These are phyloP conservation scores for Juglanconis juglandina DNA, from an alignment of 2,329 filamentous ascomycete genomes.

Conservation along the genomic window DNA sequence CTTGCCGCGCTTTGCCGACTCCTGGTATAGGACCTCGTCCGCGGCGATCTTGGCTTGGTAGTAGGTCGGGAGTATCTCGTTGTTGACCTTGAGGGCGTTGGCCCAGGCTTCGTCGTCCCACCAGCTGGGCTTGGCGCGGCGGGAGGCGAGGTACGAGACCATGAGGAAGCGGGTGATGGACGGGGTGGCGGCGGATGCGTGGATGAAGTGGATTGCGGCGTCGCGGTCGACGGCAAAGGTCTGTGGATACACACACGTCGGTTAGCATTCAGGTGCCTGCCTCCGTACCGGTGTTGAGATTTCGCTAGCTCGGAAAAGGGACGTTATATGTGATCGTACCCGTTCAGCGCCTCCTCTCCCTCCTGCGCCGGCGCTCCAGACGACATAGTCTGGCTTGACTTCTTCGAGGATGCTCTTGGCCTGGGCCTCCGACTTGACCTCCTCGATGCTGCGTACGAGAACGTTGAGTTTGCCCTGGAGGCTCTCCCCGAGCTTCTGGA, in stretches of 20 bases:
- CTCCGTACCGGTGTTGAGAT: background rate
- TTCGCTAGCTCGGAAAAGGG: background rate
- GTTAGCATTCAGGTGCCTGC: no score
- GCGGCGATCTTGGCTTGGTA: slow-evolving; percentile 59
- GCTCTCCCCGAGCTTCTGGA: slow-evolving; percentile 54
- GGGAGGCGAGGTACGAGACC: slow-evolving; percentile 58
- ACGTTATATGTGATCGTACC: slow-evolving; percentile 28
- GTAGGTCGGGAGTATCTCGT: slow-evolving; percentile 47
- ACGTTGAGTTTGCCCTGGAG: slow-evolving; percentile 64
- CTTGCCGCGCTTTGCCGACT: slow-evolving; percentile 35
- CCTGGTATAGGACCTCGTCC: slow-evolving; percentile 54
- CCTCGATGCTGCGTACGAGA: slow-evolving; percentile 67
- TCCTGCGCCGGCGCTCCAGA: slow-evolving; percentile 65
- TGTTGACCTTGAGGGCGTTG: slow-evolving; percentile 35
- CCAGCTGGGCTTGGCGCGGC: slow-evolving; percentile 51
- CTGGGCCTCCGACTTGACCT: slow-evolving; percentile 60
- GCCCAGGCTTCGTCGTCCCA: slow-evolving; percentile 51
- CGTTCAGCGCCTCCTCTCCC: slow-evolving; percentile 55
- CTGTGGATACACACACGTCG: slow-evolving; percentile 23
- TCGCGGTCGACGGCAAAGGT: slow-evolving; percentile 61
- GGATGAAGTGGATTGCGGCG: slow-evolving; percentile 60
- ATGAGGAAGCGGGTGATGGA: slow-evolving; percentile 60
- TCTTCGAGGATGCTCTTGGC: slow-evolving; percentile 60
- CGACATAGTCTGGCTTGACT: slow-evolving; percentile 62
- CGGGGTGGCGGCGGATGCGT: slow-evolving; percentile 52